Evolutionary conservation across 1,284 basidiomycete species (phyloP).

Genomic region (Fomitopsis palustris): DNA sequence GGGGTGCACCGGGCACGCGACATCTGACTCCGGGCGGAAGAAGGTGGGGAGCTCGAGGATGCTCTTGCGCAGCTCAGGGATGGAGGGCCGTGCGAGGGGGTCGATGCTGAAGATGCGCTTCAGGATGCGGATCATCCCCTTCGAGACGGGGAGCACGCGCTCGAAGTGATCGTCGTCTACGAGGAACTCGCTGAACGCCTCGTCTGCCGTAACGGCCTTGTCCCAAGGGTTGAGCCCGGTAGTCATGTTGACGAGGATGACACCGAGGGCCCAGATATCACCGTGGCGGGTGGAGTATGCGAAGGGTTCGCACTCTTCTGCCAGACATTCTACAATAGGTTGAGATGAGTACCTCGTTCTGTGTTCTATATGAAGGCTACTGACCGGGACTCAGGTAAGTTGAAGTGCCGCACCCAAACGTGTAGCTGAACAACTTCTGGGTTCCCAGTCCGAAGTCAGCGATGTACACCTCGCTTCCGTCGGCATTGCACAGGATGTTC

Average conservation of each 20-base stretch:
- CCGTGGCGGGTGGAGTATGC: constrained; percentile 70
- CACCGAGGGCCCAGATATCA: constrained; percentile 88
- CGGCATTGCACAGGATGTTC: constrained; percentile 58
- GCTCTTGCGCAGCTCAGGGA: constrained; percentile 59
- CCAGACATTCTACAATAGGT: constrained; percentile 25
- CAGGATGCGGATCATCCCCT: constrained; percentile 52
- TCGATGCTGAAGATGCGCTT: constrained; percentile 56
- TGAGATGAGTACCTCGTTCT: background rate
- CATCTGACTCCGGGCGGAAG: constrained; percentile 48
- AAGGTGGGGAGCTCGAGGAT: constrained; percentile 64
- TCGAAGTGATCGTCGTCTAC: constrained; percentile 65
- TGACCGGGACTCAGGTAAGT: constrained; percentile 63
- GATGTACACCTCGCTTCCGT: constrained; percentile 49
- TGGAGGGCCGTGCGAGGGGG: constrained; percentile 49
- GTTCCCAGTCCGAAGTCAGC: constrained; percentile 75
- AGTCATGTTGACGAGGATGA: constrained; percentile 65
- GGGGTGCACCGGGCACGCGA: background rate
- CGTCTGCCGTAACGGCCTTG: constrained; percentile 68
- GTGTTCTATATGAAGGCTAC: constrained; percentile 8
- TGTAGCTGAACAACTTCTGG: constrained; percentile 36
- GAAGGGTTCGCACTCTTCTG: constrained; percentile 14
- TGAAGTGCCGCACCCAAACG: constrained; percentile 49
- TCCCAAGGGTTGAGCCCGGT: constrained; percentile 88
- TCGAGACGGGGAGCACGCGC: constrained; percentile 72
- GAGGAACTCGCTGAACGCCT: constrained; percentile 56